A percentile compares a stretch with the other conserved stretches of the same genome.
Evolutionary conservation across 352 stramenopile genomes (phyloP).

Genomic region (Globisporangium camurandrum): DNA sequence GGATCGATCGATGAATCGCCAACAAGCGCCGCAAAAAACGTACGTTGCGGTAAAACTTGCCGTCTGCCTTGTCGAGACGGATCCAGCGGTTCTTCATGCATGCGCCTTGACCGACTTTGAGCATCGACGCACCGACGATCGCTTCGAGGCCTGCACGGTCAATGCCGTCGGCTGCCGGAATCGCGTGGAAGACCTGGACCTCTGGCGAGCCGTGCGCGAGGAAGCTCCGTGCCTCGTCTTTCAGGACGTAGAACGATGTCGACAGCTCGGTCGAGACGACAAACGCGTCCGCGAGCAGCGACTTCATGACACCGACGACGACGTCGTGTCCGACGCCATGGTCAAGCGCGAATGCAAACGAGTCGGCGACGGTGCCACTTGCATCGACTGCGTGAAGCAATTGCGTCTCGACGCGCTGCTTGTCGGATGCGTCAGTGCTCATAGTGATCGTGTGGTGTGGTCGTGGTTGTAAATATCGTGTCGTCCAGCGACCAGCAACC

Average conservation of each 20-base stretch:
- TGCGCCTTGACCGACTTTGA: conserved; percentile 95
- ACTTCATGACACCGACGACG: conserved; percentile 95
- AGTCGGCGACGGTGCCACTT: conserved; percentile 55
- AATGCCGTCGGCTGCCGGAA: conserved; percentile 60
- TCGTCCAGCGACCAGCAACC: no score
- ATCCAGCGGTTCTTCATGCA: conserved; percentile 99
- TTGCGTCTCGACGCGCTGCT: conserved; percentile 62
- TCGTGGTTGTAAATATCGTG: background rate
- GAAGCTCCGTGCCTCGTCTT: conserved; percentile 84
- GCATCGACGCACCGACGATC: conserved; percentile 72
- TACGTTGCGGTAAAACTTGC: conserved; percentile 82
- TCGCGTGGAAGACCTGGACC: conserved; percentile 76
- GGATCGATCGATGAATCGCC: background rate
- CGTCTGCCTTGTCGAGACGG: conserved; percentile 88
- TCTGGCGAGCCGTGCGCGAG: conserved; percentile 71
- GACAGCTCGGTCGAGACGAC: conserved; percentile 73
- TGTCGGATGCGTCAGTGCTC: conserved; percentile 52
- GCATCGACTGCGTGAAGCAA: conserved; percentile 51
- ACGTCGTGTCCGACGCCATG: conserved; percentile 86
- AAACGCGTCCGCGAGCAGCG: conserved; percentile 90
- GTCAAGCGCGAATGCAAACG: conserved; percentile 72
- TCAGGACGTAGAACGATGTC: conserved; percentile 91
- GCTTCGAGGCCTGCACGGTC: conserved; percentile 76
- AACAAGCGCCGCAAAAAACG: no score
- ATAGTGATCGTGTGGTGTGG: conserved; percentile 7